phyloP scores from a whole-genome alignment of 2,329 filamentous ascomycete species.

The Cordyceps javanica region DNA sequence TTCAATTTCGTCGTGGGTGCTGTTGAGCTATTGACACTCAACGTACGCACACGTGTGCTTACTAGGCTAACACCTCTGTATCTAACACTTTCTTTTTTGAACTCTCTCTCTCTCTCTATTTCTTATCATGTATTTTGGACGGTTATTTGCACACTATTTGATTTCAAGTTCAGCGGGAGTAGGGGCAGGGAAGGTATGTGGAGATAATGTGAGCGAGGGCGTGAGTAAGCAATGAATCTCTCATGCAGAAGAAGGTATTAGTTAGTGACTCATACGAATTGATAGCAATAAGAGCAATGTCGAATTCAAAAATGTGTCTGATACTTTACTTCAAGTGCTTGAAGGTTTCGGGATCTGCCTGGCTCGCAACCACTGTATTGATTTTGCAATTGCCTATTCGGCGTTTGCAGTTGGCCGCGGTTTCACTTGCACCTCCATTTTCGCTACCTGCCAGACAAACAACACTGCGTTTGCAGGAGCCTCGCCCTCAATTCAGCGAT shows the following conservation, averaged over 20 bases:
- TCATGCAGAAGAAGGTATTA: slow-evolving; percentile 1
- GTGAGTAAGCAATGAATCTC: neutral
- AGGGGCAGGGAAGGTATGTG: neutral
- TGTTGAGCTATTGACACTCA: slow-evolving; percentile 23
- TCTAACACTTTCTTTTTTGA: slow-evolving; percentile 12
- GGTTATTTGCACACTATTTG: slow-evolving; percentile 4
- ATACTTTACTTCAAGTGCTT: too few relatives aligned
- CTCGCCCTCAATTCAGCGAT: neutral
- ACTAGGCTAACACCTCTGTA: slow-evolving; percentile 7
- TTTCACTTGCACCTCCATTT: neutral
- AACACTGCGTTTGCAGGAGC: neutral
- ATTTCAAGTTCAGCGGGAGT: slow-evolving; percentile 11
- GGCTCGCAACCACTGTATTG: too few relatives aligned
- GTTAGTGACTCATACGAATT: neutral
- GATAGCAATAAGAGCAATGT: slow-evolving; percentile 10
- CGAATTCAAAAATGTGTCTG: neutral
- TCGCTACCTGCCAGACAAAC: neutral
- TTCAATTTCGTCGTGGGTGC: slow-evolving; percentile 7
- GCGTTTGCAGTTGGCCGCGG: neutral
- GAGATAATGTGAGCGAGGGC: neutral
- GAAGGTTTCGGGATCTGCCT: too few relatives aligned
- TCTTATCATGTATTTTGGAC: neutral
- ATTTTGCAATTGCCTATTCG: neutral
- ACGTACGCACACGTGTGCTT: neutral
- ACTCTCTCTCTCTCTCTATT: neutral